A percentile compares a stretch with the other conserved stretches of the same genome.
phyloP scores from a whole-genome alignment of 2,329 filamentous ascomycete species.

The Nigrospora osmanthi region DNA sequence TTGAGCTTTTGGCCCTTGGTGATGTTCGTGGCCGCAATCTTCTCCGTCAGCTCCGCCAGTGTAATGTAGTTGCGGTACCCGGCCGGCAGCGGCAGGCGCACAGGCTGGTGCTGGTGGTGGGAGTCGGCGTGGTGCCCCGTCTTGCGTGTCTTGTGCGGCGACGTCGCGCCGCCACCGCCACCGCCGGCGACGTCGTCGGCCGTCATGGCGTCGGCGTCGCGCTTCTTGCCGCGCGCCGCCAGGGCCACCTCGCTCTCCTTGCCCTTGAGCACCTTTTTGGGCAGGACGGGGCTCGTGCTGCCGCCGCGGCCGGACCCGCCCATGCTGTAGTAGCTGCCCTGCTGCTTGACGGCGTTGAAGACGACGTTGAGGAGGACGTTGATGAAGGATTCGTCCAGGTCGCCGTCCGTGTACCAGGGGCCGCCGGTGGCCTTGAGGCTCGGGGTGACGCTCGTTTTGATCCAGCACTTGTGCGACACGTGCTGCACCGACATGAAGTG shows the following conservation, averaged over 20 bases:
- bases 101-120: slow-evolving; percentile 10
- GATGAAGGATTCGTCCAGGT: slow-evolving; percentile 84
- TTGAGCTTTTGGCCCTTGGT: slow-evolving; percentile 64
- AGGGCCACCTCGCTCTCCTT: slow-evolving; percentile 26
- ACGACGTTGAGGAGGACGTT: slow-evolving; percentile 54
- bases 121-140: not conserved
- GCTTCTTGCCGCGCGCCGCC: slow-evolving; percentile 39
- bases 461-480: slow-evolving; percentile 91
- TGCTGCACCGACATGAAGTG: slow-evolving; percentile 88
- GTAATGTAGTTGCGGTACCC: slow-evolving; percentile 77
- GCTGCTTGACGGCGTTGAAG: slow-evolving; percentile 21
- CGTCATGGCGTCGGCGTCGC: slow-evolving; percentile 38
- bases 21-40: slow-evolving; percentile 61
- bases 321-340: slow-evolving; percentile 25
- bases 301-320: slow-evolving; percentile 20
- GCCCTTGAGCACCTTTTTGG: slow-evolving; percentile 49
- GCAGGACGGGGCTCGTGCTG: slow-evolving; percentile 29
- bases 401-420: slow-evolving; percentile 88
- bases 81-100: slow-evolving; percentile 47
- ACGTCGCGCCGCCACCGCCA: slow-evolving; percentile 6
- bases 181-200: slow-evolving; percentile 26
- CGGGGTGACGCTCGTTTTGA: slow-evolving; percentile 76
- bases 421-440: slow-evolving; percentile 89
- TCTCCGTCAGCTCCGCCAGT: slow-evolving; percentile 65
- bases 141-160: slow-evolving; percentile 20